A percentile compares a stretch with the other conserved stretches of the same genome.
Evolutionary conservation across 306 rosid genomes (phyloP).

Genomic region (Castanopsis chinensis): DNA sequence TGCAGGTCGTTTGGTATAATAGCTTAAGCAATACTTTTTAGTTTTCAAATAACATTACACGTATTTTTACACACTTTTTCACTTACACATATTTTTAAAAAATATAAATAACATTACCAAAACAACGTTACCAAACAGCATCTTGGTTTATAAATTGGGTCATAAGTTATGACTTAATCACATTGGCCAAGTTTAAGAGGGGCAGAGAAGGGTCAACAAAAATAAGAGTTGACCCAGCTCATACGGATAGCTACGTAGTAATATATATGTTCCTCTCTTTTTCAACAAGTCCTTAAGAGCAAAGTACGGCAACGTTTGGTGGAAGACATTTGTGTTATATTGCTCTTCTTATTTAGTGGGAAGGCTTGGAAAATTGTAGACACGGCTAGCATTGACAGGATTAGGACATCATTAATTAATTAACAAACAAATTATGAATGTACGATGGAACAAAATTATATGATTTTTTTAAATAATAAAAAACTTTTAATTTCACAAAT

Average conservation of each 20-base stretch:
- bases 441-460: too few species aligned
- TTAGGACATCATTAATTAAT: background rate
- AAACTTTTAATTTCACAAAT: too few species aligned
- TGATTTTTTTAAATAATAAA: too few species aligned
- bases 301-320: background rate
- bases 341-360: background rate
- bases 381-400: background rate
- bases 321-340: background rate
- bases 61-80: too few species aligned
- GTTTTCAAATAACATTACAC: too few species aligned
- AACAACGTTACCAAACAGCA: too few species aligned
- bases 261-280: background rate
- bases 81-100: too few species aligned
- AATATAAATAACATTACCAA: too few species aligned
- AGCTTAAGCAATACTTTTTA: too few species aligned
- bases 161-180: background rate
- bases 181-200: background rate
- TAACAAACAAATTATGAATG: background rate
- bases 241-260: background rate
- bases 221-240: background rate
- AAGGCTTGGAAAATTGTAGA: background rate
- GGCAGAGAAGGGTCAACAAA: background rate
- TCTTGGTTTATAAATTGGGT: background rate
- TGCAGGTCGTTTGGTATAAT: too few species aligned
- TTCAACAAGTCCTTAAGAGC: background rate